Base-by-base conservation (phyloP, 805 yeast genomes). In the Myxozyma geophila region DNA sequence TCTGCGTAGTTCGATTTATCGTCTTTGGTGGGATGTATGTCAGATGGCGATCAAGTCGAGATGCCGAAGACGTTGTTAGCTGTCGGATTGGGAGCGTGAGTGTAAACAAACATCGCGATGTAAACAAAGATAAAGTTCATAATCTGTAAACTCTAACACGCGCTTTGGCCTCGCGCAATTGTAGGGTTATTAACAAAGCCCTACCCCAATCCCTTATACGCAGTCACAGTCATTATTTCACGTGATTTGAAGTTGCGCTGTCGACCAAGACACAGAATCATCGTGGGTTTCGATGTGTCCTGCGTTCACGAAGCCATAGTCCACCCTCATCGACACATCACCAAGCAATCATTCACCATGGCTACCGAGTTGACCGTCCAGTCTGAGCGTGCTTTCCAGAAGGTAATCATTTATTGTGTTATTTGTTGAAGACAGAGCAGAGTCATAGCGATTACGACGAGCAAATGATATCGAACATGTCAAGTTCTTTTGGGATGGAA, bases 331-430 rank as follows among this genome's bases (percentile, higher is more conserved):
- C 47, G 4, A 54, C 54, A 54, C 56, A 37, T 13, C 43, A 53
- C 36, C 56, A 21, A 53, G 41, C 39, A 58, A 51, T 12, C 46
- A 44, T 36, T 39, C 70, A 73, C 43, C 60, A 95, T 93, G 98
- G 96, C 98, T 81, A 89, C 98, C 84, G 99, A 95, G 88, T 91
- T 95, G 86, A 93, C 97, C 83, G 99, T 95, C 86, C 99, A 95
- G 89, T 89, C 98, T 81, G 99, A 95, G 88, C 93, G 96, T 86
- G 99, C 99, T 92, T 95, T 89, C 97, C 99, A 95, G 88, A 95
- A 95, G 96, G 96, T 90, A 86, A 81, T 49, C 13, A 96, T 82
- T 75, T 62, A 13, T 19, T 12, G 21, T 51, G 37, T 41, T 37
- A 21, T 52, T 50, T 36, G 37, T 13, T 5, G 52, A 35, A 39